These are phyloP conservation scores for Tetracentron sinense DNA, from an alignment of 164 flowering plant species.

Conservation along the genomic window DNA sequence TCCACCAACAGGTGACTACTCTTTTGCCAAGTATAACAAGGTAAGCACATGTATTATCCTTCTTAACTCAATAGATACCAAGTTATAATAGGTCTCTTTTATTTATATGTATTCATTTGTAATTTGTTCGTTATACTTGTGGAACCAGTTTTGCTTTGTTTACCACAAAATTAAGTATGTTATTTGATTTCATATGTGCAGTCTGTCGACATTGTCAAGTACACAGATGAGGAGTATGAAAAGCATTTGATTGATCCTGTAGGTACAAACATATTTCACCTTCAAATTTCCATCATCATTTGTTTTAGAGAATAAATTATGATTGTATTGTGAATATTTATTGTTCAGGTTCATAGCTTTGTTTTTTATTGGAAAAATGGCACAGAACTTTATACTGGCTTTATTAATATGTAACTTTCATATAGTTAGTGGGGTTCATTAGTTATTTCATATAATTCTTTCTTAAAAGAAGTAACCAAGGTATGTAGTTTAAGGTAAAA, in stretches of 20 bases:
- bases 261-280: constrained; percentile 37
- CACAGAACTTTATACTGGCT: too few species aligned
- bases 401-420: too few species aligned
- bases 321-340: not conserved
- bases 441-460: too few species aligned
- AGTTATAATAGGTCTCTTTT: not conserved
- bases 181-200: constrained; percentile 41
- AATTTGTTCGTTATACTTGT: not conserved
- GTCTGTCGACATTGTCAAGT: constrained; percentile 71
- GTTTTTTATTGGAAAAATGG: too few species aligned
- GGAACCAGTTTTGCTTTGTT: not conserved
- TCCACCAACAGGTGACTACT: constrained; percentile 93
- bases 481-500: too few species aligned
- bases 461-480: too few species aligned
- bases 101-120: not conserved
- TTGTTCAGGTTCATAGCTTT: not conserved
- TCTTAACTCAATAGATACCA: not conserved
- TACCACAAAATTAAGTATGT: not conserved
- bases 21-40: constrained; percentile 97
- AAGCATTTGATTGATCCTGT: constrained; percentile 88
- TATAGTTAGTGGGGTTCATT: too few species aligned
- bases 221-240: constrained; percentile 97
- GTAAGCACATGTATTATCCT: constrained; percentile 28
- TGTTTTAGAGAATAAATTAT: not conserved
- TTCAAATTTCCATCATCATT: not conserved